Conservation (phyloP, 2,329 filamentous ascomycete species). For the Exophiala aquamarina region DNA sequence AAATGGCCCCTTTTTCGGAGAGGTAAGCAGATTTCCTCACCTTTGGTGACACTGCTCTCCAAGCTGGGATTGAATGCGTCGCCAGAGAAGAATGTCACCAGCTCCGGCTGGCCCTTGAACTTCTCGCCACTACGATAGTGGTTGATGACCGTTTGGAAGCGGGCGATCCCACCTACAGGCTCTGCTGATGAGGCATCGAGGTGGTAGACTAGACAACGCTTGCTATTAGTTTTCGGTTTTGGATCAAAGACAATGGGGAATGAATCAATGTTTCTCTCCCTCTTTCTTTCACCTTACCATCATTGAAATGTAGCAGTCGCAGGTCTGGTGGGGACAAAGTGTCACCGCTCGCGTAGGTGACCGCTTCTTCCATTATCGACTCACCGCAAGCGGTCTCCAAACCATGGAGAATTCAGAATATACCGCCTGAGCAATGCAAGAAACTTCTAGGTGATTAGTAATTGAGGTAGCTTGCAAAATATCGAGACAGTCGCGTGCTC, state of each 20-base stretch:
- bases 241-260: no score
- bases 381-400: no score
- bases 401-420: no score
- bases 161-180: slow-evolving; percentile 75
- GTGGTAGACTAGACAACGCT: slow-evolving; percentile 68
- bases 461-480: no score
- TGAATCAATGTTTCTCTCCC: no score
- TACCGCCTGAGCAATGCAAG: no score
- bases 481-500: no score
- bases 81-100: slow-evolving; percentile 82
- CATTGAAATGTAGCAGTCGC: slow-evolving; percentile 86
- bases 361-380: slow-evolving; percentile 17
- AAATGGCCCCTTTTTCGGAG: not conserved
- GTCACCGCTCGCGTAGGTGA: slow-evolving; percentile 35
- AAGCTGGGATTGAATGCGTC: slow-evolving; percentile 91
- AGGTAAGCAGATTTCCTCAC: slow-evolving; percentile 36
- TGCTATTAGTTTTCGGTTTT: not conserved
- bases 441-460: no score
- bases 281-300: slow-evolving; percentile 39
- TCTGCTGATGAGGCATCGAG: slow-evolving; percentile 55
- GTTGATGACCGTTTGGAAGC: slow-evolving; percentile 76
- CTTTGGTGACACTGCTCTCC: slow-evolving; percentile 87
- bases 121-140: slow-evolving; percentile 66
- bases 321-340: slow-evolving; percentile 62
- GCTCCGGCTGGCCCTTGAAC: slow-evolving; percentile 62